Conservation (phyloP, 2,329 filamentous ascomycete species). For the Monosporascus sp. region DNA sequence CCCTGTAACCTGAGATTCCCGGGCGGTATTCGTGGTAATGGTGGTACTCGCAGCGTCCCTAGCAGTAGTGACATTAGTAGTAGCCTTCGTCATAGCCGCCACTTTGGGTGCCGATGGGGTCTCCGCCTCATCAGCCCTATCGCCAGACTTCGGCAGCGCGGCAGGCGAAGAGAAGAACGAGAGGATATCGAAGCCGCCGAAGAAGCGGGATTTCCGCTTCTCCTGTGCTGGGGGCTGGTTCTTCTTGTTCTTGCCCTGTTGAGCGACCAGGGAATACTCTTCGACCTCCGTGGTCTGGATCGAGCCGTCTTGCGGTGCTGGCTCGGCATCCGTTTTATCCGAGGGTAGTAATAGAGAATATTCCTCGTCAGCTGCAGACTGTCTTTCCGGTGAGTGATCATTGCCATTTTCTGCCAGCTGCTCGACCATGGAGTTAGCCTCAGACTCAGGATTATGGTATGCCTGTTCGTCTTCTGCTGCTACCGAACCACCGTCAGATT, state of each 20-base stretch:
- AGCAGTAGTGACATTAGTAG: background rate
- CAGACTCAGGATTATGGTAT: background rate
- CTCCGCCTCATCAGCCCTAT: no score
- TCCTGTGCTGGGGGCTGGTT: conserved; percentile 1
- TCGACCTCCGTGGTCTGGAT: conserved; percentile 22
- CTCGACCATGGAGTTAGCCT: background rate
- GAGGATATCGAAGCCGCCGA: conserved; percentile 41
- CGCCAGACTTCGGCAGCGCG: conserved; percentile 25
- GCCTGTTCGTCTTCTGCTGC: background rate
- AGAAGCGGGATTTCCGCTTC: conserved; percentile 17
- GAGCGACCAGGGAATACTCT: conserved; percentile 41
- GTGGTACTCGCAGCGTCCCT: background rate
- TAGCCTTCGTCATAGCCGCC: background rate
- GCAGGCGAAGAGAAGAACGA: conserved; percentile 56
- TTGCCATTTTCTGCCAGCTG: background rate
- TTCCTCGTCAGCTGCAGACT: background rate
- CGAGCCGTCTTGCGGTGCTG: background rate
- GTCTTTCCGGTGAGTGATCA: background rate
- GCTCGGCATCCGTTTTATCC: background rate
- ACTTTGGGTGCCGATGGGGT: background rate
- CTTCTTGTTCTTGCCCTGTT: conserved; percentile 20
- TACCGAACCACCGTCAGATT: background rate
- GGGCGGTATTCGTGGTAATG: no score
- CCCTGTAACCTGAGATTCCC: background rate
- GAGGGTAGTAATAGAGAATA: background rate